These are phyloP conservation scores for Triticum urartu DNA, from an alignment of 176 grass and related monocot species.

Conservation along the genomic window DNA sequence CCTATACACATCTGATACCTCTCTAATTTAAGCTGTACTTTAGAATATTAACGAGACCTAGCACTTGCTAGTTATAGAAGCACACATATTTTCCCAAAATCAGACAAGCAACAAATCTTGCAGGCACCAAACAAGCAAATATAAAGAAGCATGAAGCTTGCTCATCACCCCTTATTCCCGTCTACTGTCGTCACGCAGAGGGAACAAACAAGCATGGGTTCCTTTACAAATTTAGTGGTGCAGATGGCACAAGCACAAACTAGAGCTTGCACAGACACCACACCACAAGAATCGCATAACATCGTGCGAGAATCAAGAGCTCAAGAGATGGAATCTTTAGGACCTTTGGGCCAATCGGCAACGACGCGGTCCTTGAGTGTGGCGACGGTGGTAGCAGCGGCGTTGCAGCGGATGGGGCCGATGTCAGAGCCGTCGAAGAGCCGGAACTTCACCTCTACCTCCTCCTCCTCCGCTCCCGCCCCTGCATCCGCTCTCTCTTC, in stretches of 20 bases:
- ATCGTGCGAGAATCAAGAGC: neutral
- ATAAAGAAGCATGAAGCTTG: slow-evolving; percentile 14
- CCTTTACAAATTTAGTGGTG: slow-evolving; percentile 27
- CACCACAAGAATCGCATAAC: neutral
- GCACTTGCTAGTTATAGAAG: slow-evolving; percentile 9
- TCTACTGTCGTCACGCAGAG: neutral
- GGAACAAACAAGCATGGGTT: slow-evolving; percentile 8
- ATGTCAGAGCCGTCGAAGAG: slow-evolving; percentile 75
- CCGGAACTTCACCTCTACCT: slow-evolving; percentile 69
- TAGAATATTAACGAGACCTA: neutral
- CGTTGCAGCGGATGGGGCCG: slow-evolving; percentile 63
- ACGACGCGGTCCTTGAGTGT: slow-evolving; percentile 76
- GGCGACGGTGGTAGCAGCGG: slow-evolving; percentile 56
- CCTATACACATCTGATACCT: neutral
- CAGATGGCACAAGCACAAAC: slow-evolving; percentile 11
- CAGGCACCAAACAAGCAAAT: slow-evolving; percentile 21
- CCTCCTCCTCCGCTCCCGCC: slow-evolving; percentile 36
- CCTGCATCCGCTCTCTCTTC: slow-evolving; percentile 10
- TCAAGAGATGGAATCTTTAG: neutral
- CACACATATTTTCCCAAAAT: neutral
- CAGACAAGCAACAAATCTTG: neutral
- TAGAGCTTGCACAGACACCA: neutral
- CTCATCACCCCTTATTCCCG: neutral
- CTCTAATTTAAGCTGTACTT: neutral
- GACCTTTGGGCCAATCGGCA: slow-evolving; percentile 74